Evolutionary conservation across 306 rosid species (phyloP).

Genomic region (Leucaena leucocephala): DNA sequence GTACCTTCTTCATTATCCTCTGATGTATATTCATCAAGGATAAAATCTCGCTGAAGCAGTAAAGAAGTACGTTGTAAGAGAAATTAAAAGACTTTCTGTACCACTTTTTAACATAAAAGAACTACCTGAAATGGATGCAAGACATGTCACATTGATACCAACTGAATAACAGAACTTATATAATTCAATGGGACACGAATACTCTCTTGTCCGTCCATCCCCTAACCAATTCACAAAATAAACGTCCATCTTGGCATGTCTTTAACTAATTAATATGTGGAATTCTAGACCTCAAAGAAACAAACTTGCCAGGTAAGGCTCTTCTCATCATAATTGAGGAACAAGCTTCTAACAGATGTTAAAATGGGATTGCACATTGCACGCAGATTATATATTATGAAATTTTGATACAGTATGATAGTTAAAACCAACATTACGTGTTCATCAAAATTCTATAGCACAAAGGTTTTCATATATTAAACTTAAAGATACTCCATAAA

Average conservation of each 20-base stretch:
- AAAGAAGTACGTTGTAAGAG: background rate
- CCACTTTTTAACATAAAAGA: slow-evolving; percentile 18
- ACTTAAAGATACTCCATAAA: slow-evolving; percentile 20
- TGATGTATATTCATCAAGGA: slow-evolving; percentile 37
- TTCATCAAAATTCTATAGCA: slow-evolving; percentile 6
- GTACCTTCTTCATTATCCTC: slow-evolving; percentile 52
- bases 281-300: slow-evolving; percentile 19
- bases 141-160: slow-evolving; percentile 24
- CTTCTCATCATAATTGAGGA: slow-evolving; percentile 17
- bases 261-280: slow-evolving; percentile 12
- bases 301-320: slow-evolving; percentile 10
- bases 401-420: background rate
- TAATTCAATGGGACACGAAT: slow-evolving; percentile 32
- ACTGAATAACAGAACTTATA: slow-evolving; percentile 12
- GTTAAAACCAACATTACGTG: slow-evolving; percentile 7
- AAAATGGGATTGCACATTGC: slow-evolving; percentile 23
- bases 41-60: slow-evolving; percentile 49
- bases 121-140: slow-evolving; percentile 23
- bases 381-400: background rate
- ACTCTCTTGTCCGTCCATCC: slow-evolving; percentile 11
- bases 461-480: slow-evolving; percentile 25
- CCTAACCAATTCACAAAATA: slow-evolving; percentile 19
- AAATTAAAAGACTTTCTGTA: slow-evolving; percentile 22
- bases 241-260: slow-evolving; percentile 20
- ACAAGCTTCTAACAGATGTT: background rate